Percentiles rank a stretch among this genome's conserved stretches.
These are phyloP conservation scores for Krasilnikovozyma curviuscula DNA, from an alignment of 768 basidiomycete species.

Conservation along the genomic window DNA sequence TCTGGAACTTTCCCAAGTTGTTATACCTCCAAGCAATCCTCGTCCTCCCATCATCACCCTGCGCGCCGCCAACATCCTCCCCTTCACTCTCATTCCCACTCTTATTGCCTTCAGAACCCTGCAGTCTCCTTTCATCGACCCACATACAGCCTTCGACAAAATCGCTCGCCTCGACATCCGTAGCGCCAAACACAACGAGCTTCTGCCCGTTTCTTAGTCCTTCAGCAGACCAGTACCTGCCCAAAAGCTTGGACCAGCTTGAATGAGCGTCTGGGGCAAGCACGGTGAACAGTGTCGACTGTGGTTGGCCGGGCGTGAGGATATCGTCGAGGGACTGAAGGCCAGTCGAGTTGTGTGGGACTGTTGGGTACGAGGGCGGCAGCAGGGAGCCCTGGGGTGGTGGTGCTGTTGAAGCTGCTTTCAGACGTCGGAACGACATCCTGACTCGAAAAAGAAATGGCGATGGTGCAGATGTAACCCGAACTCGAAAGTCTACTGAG, in stretches of 20 bases:
- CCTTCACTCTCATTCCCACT: constrained; percentile 27
- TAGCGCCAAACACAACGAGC: constrained; percentile 42
- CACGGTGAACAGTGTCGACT: constrained; percentile 51
- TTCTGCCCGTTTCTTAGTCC: constrained; percentile 55
- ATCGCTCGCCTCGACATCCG: constrained; percentile 31
- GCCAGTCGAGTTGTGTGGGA: constrained; percentile 46
- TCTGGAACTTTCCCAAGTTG: constrained; percentile 77
- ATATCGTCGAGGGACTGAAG: constrained; percentile 87
- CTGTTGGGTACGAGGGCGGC: constrained; percentile 21
- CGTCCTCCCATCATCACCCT: constrained; percentile 37
- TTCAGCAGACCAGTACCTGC: constrained; percentile 76
- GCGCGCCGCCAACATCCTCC: constrained; percentile 17
- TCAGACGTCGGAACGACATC: constrained; percentile 24
- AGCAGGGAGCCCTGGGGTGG: constrained; percentile 23
- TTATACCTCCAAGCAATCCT: constrained; percentile 98
- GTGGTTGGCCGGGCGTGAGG: constrained; percentile 62
- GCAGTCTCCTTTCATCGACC: constrained; percentile 26
- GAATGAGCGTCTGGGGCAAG: constrained; percentile 74
- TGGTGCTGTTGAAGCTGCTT: constrained; percentile 13
- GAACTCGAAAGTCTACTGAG: no score
- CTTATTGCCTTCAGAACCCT: constrained; percentile 20
- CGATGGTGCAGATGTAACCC: not conserved
- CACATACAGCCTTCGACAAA: constrained; percentile 68
- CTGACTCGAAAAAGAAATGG: not conserved
- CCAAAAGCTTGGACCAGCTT: constrained; percentile 62